Evolutionary conservation across 495 filamentous ascomycete genomes (phyloP), one percentile per base, ranked within the genome.

Genomic region (Penicillium robsamsonii): DNA sequence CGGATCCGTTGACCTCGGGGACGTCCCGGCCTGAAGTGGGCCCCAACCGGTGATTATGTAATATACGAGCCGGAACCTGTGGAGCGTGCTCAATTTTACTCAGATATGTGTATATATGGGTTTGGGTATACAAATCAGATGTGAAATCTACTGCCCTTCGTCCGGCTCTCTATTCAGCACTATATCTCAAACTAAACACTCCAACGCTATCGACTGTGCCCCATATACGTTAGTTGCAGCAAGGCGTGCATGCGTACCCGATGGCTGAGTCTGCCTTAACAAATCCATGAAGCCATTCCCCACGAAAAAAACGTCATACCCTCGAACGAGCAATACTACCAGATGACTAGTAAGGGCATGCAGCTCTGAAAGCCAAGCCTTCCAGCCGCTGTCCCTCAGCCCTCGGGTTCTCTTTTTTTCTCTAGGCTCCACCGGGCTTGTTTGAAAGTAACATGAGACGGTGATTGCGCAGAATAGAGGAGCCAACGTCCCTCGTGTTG

Each of bases 211-310:
- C 25, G 17, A 24, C 6, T 43, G 43, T 45, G 13, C 25, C 44
- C 55, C 47, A 31, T 20, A 37, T 30, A 56, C 40, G 27, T 57
- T 56, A 59, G 56, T 59, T 46, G 46, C 50, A 47, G 45, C 30
- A 49, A n/a, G 50, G 48, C 57, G 31, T 60, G 61, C 62, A 62
- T 60, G 49, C 56, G 25, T 59, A 64, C 58, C 62, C 64, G 59
- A 65, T 37, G 58, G 61, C 58, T 54, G 59, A 57, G 41, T 56
- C 62, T 56, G 58, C 50, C 56, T 17, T 58, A 25, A 13, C 22
- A 40, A 22, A 40, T 22, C 42, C 24, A 56, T 15, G 24, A 42
- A 51, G 40, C 40, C 40, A 44, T 35, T 5, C 5, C 43, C 35
- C n/a, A 38, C 4, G 25, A 3, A 5, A 25, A 25, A 44, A 44